Conservation (phyloP, 495 filamentous ascomycete genomes). For the Pseudoneurospora amorphoporcata region DNA sequence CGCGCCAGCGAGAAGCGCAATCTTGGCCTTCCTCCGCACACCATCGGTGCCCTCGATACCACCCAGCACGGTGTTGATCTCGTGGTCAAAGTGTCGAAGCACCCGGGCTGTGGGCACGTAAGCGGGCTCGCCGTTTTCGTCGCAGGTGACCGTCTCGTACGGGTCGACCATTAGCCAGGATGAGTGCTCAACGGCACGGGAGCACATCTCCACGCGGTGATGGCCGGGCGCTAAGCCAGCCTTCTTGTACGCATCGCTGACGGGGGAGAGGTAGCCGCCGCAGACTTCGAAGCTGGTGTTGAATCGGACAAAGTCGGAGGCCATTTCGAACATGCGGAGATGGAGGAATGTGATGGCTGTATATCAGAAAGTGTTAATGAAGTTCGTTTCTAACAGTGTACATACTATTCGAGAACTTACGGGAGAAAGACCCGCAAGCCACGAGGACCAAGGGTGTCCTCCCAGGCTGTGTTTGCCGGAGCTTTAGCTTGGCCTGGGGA, state of each 20-base stretch:
- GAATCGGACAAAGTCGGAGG: conserved; percentile 65
- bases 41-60: conserved; percentile 62
- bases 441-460: conserved; percentile 77
- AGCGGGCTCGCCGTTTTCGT: conserved; percentile 55
- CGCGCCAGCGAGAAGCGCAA: conserved; percentile 55
- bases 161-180: conserved; percentile 84
- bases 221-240: conserved; percentile 57
- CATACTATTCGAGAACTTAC: conserved; percentile 1
- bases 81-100: conserved; percentile 78
- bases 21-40: conserved; percentile 40
- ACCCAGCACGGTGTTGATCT: conserved; percentile 69
- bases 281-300: conserved; percentile 79
- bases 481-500: conserved; percentile 58
- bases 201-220: conserved; percentile 51
- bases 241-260: conserved; percentile 78
- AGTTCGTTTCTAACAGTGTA: no score
- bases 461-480: conserved; percentile 52
- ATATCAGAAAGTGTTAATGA: conserved; percentile 4
- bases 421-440: conserved; percentile 80
- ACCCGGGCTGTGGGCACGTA: conserved; percentile 87
- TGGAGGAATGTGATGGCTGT: conserved; percentile 73
- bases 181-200: conserved; percentile 65
- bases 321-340: conserved; percentile 92
- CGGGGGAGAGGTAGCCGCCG: conserved; percentile 62
- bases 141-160: conserved; percentile 37